Base-by-base conservation (phyloP, 768 basidiomycete species). In the Termitomyces sp. region DNA sequence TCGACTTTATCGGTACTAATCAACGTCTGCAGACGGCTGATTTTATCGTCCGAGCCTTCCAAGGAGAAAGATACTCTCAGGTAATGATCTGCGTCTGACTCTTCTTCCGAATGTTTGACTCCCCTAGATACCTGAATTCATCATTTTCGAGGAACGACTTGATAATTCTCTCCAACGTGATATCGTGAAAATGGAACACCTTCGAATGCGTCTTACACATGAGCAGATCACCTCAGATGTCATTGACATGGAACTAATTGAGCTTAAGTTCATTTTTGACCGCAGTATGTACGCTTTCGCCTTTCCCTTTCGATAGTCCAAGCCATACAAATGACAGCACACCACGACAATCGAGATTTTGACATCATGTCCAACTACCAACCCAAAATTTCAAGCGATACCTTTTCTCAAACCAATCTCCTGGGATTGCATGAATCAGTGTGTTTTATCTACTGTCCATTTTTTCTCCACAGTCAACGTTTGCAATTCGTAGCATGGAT, bases 311-410 rank as follows among this genome's bases (percentile, higher is more conserved):
- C 35, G 30, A 46, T 43, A 38, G 53, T 10, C 14, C 9, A 33
- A 33, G 38, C 42, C 30, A 56, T 37, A 21, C 26, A 11, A 28
- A 40, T 28, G 17, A 51, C 64, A 89, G 86, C 76, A 55, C 89
- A 94, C 60, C 78, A 86, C 54, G 94, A 96, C 69, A 95, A 96
- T 68, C 87, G 94, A 8, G 94, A 96, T 71, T 86, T 88, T 63
- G 76, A 78, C 40, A 84, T 94, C 47, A 71, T 95, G 26, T 82
- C 88, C 7, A 85, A 85, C 67, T 89, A 91, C 62, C 93, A 95
- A 63, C 89, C 90, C 0, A 72, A 66, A 42, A 69, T 66, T 37
- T 73, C 71, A 21, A 66, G 74, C 10, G 71, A 78, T 5, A 78
- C 93, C 54, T 78, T 86, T 60, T 73, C 83, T 50, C 89, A 91